Conservation (phyloP, 2,329 filamentous ascomycete species). For the Purpureocillium takamizusanense region DNA sequence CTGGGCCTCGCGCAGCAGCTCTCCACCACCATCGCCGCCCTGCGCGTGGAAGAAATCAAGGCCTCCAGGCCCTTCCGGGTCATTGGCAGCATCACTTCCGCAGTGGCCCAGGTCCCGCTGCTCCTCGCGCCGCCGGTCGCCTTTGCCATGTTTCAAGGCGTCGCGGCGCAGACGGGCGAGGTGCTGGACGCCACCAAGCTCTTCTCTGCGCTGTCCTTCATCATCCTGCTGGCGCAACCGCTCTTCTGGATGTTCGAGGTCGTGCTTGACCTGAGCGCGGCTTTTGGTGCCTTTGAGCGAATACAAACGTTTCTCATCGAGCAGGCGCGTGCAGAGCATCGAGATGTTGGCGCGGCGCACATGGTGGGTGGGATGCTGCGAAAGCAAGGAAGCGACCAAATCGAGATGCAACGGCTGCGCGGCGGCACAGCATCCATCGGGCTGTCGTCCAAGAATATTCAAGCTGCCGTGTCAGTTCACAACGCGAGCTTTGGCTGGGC, state of each 20-base stretch:
- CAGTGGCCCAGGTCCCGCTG: constrained; percentile 22
- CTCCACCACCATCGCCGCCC: constrained; percentile 13
- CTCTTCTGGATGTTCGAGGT: constrained; percentile 28
- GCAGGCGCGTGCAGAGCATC: constrained; percentile 16
- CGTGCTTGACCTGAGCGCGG: constrained; percentile 26
- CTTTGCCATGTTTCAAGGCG: constrained; percentile 26
- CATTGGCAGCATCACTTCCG: constrained; percentile 22
- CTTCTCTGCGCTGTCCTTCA: constrained; percentile 18
- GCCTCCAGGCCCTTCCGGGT: constrained; percentile 24
- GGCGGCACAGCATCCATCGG: too few species aligned
- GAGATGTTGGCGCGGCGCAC: constrained; percentile 1
- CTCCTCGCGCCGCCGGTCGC: constrained; percentile 27
- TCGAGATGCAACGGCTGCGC: neutral
- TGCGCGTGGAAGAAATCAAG: constrained; percentile 26
- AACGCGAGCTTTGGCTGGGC: constrained; percentile 26
- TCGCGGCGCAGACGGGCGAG: constrained; percentile 15
- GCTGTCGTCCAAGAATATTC: too few species aligned
- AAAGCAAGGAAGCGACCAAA: neutral
- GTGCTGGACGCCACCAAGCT: constrained; percentile 17
- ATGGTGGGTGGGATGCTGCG: neutral
- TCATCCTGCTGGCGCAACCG: too few species aligned
- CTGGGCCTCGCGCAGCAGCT: constrained; percentile 25
- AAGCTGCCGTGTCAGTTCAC: constrained; percentile 4
- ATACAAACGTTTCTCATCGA: constrained; percentile 26
- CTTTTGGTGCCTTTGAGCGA: constrained; percentile 28